Conservation (phyloP, 768 basidiomycete species). For the Russula brevipes region DNA sequence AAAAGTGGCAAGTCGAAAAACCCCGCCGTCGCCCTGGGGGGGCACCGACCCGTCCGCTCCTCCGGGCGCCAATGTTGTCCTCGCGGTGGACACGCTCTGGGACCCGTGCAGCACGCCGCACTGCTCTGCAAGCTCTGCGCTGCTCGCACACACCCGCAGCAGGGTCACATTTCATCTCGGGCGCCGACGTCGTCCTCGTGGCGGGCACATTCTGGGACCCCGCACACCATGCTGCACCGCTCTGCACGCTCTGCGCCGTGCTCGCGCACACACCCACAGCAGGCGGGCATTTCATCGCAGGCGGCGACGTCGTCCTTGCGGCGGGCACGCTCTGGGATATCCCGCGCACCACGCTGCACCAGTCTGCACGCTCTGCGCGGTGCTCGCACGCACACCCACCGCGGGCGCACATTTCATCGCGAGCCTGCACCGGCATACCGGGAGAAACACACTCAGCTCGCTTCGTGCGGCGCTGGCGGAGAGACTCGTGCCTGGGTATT, state of each 20-base stretch:
- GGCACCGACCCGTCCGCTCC: conserved; percentile 45
- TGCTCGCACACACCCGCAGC: too few relatives aligned
- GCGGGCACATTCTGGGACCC: conserved; percentile 69
- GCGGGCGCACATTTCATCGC: conserved; percentile 61
- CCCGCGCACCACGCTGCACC: conserved; percentile 52
- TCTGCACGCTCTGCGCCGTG: conserved; percentile 46
- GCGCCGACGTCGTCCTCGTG: conserved; percentile 27
- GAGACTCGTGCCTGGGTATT: conserved; percentile 47
- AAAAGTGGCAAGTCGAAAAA: too few relatives aligned
- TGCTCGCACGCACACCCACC: conserved; percentile 40
- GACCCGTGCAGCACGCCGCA: too few relatives aligned
- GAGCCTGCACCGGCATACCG: conserved; percentile 74
- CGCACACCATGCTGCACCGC: conserved; percentile 49
- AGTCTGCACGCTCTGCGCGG: conserved; percentile 45
- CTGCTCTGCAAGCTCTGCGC: too few relatives aligned
- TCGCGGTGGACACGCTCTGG: conserved; percentile 51
- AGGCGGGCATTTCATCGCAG: conserved; percentile 51
- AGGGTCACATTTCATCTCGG: too few relatives aligned
- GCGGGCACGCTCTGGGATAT: conserved; percentile 79
- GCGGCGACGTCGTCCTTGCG: too few relatives aligned
- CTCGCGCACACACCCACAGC: conserved; percentile 43
- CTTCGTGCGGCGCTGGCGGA: conserved; percentile 36
- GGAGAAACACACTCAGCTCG: conserved; percentile 61
- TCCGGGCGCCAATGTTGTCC: conserved; percentile 45
- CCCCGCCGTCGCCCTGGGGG: too few relatives aligned